A percentile compares a stretch with the other conserved stretches of the same genome.
Conservation (phyloP, 176 grass and related monocot species). For the Saccharum spontaneum region DNA sequence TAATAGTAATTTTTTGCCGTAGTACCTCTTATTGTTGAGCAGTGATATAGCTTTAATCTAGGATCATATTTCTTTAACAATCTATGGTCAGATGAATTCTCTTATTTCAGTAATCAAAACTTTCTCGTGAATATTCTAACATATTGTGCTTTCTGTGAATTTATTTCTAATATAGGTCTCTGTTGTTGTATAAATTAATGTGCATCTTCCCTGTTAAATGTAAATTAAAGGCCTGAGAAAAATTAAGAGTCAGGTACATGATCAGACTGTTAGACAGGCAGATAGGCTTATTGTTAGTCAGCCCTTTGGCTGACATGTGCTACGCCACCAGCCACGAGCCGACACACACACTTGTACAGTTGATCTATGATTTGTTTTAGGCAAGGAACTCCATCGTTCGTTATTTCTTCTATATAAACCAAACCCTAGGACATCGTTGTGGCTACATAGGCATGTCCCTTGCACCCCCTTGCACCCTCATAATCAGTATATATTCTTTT, state of each 20-base stretch:
- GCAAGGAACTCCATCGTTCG: not conserved
- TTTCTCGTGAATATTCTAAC: not conserved
- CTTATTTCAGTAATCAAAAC: constrained; percentile 9
- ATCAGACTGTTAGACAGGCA: not conserved
- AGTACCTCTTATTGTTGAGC: not conserved
- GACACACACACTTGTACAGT: not conserved
- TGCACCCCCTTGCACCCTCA: too few species aligned
- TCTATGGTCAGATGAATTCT: not conserved
- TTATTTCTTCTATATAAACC: not conserved
- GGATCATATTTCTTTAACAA: not conserved
- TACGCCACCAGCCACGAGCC: not conserved
- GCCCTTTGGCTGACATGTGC: not conserved
- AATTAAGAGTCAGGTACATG: not conserved
- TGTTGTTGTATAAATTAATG: not conserved
- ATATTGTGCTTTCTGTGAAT: not conserved
- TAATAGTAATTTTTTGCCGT: not conserved
- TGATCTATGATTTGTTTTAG: not conserved
- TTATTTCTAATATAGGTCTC: not conserved
- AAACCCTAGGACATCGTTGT: not conserved
- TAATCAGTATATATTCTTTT: not conserved
- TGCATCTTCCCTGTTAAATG: not conserved
- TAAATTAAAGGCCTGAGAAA: not conserved
- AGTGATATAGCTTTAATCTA: not conserved
- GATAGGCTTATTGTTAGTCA: not conserved
- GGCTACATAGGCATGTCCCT: not conserved